Conservation (phyloP, 2,329 filamentous ascomycete genomes). For the Alternaria atra region DNA sequence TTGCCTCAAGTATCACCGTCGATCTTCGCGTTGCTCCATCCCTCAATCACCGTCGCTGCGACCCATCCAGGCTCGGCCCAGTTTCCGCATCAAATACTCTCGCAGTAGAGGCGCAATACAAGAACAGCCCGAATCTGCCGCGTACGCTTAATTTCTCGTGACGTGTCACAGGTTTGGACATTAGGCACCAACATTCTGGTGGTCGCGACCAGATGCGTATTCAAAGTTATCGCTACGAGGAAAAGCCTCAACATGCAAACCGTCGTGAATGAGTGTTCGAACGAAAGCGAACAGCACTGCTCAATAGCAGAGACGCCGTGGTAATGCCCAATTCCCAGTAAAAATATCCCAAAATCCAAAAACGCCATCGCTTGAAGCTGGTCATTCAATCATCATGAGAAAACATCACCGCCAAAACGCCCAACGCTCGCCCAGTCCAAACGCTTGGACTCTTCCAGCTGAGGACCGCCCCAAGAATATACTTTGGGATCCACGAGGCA, state of each 20-base stretch:
- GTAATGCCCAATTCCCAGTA: conserved; percentile 42
- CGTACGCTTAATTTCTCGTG: conserved; percentile 20
- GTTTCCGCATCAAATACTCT: conserved; percentile 8
- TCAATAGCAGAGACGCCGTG: conserved; percentile 36
- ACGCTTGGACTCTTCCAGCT: conserved; percentile 55
- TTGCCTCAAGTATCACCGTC: not conserved
- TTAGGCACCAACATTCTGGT: conserved; percentile 18
- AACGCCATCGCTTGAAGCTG: conserved; percentile 43
- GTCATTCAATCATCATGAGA: conserved; percentile 36
- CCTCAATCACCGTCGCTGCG: not conserved
- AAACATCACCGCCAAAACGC: conserved; percentile 57
- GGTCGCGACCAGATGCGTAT: conserved; percentile 23
- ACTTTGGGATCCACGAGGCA: conserved; percentile 48
- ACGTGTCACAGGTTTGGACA: conserved; percentile 33
- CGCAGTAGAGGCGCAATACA: conserved; percentile 2
- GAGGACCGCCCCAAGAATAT: conserved; percentile 56
- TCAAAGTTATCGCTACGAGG: conserved; percentile 24
- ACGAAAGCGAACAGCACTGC: conserved; percentile 21
- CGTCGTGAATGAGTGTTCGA: conserved; percentile 39
- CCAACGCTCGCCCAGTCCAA: conserved; percentile 61
- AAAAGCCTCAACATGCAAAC: conserved; percentile 28
- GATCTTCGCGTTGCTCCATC: not conserved
- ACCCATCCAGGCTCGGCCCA: conserved; percentile 8
- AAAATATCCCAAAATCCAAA: conserved; percentile 37
- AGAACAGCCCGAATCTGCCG: conserved; percentile 11